Evolutionary conservation across 257 asterid species (phyloP).

Genomic region (Euphrasia confusa): DNA sequence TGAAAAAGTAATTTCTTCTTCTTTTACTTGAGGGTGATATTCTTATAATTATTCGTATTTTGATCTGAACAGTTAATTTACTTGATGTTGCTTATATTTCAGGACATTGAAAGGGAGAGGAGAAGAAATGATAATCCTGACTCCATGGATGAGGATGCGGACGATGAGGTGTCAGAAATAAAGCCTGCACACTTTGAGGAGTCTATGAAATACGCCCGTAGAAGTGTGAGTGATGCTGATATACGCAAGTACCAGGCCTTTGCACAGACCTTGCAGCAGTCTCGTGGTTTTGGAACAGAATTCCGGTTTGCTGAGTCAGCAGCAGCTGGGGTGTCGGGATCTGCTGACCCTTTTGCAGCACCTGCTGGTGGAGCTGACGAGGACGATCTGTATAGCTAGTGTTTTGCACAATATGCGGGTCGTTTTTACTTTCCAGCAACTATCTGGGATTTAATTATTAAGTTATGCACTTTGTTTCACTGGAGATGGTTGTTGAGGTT

Average conservation of each 20-base stretch:
- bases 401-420: too few relatives aligned
- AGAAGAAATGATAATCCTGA: conserved; percentile 61
- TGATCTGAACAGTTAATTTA: not conserved
- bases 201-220: conserved; percentile 75
- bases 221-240: conserved; percentile 84
- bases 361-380: conserved; percentile 41
- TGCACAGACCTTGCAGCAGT: conserved; percentile 83
- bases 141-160: conserved; percentile 77
- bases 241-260: conserved; percentile 75
- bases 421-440: too few relatives aligned
- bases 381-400: conserved; percentile 45
- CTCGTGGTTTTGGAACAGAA: conserved; percentile 73
- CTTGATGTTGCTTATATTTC: not conserved
- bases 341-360: conserved; percentile 64
- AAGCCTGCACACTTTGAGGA: conserved; percentile 78
- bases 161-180: conserved; percentile 68
- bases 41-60: too few relatives aligned
- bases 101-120: conserved; percentile 55
- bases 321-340: conserved; percentile 14
- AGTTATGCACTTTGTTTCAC: too few relatives aligned
- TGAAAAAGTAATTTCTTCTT: conserved; percentile 33
- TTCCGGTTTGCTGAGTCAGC: conserved; percentile 53
- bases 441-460: too few relatives aligned
- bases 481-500: too few relatives aligned
- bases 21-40: too few relatives aligned